Evolutionary conservation across 768 basidiomycete species (phyloP).

Genomic region (Pholiota conissans): DNA sequence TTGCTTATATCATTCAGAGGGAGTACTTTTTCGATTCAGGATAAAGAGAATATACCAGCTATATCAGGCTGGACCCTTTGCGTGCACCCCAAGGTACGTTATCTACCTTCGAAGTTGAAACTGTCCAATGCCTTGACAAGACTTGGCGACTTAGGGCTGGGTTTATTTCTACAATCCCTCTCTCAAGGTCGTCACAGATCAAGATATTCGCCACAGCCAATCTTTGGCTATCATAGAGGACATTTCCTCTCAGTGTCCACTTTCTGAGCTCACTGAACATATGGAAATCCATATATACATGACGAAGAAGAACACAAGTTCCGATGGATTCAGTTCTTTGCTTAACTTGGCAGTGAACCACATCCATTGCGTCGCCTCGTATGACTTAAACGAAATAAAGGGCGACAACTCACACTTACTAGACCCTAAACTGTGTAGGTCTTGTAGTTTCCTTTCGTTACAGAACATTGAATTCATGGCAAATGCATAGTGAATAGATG

Average conservation of each 20-base stretch:
- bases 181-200: slow-evolving; percentile 45
- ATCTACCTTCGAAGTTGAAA: not conserved
- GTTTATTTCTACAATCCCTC: slow-evolving; percentile 47
- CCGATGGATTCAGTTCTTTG: slow-evolving; percentile 4
- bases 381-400: slow-evolving; percentile 31
- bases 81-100: slow-evolving; percentile 37
- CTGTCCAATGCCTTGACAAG: not conserved
- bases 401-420: slow-evolving; percentile 25
- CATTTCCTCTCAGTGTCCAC: slow-evolving; percentile 27
- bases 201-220: slow-evolving; percentile 45
- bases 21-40: not conserved
- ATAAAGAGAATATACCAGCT: not conserved
- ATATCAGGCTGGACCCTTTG: slow-evolving; percentile 35
- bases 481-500: slow-evolving; percentile 38
- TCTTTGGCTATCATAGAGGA: slow-evolving; percentile 28
- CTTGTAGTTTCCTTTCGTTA: not conserved
- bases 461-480: not conserved
- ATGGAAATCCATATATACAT: slow-evolving; percentile 44
- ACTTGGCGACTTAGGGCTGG: slow-evolving; percentile 36
- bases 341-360: slow-evolving; percentile 48
- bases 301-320: slow-evolving; percentile 14
- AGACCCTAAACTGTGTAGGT: slow-evolving; percentile 27
- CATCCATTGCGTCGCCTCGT: slow-evolving; percentile 45
- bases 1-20: not conserved
- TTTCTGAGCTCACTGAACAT: slow-evolving; percentile 32